Base-by-base conservation (phyloP, 306 rosid species). In the Inga laurina region DNA sequence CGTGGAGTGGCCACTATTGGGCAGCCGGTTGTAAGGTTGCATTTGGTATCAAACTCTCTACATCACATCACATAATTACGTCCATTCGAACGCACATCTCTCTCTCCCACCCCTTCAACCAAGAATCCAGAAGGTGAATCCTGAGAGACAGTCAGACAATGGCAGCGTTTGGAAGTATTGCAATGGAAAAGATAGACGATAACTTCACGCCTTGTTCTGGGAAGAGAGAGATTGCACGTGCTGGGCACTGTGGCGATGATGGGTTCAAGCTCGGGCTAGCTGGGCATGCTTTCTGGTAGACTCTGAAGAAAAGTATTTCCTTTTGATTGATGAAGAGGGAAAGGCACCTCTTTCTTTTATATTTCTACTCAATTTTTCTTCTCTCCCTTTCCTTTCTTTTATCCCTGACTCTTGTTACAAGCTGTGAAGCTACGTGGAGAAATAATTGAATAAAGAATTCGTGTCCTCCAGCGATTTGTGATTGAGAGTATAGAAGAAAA, bases 1-100 rank as follows among this genome's bases (percentile, higher is more conserved):
- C 72, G 97, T 89, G 70, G 89, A 85, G 86, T 93, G 99, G 75
- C 99, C 99, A 80, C 99, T 92, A 81, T 89, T 90, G 70, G 99
- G 99, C 81, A 96, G 91, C 92, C 99, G 91, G 77, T 91, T 92
- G 86, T 89, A 90, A 35, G 97, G 84, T 89, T 92, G 97, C 99
- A 96, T 96, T 84, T 83, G 85, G 82, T 71, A 83, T 88, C 87
- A 84, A 83, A 46, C 66, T 81, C 82, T 75, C 86, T 73, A 22
- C 87, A 59, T 85, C 87, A 79, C 80, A 75, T 82, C 79, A 69
- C 19, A 71, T 41, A 10, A 70, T 13, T 68, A 75, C 54, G 2
- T 19, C 34, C 11, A 5, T 54, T 10, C 6, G 34, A 22, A 21
- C 13, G 41, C 59, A 59, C 34, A 14, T 49, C 43, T 51, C 34